Percentiles rank a stretch among this genome's conserved stretches.
These are phyloP conservation scores for Termitomyces sp. DNA, from an alignment of 768 basidiomycete genomes.

Conservation along the genomic window DNA sequence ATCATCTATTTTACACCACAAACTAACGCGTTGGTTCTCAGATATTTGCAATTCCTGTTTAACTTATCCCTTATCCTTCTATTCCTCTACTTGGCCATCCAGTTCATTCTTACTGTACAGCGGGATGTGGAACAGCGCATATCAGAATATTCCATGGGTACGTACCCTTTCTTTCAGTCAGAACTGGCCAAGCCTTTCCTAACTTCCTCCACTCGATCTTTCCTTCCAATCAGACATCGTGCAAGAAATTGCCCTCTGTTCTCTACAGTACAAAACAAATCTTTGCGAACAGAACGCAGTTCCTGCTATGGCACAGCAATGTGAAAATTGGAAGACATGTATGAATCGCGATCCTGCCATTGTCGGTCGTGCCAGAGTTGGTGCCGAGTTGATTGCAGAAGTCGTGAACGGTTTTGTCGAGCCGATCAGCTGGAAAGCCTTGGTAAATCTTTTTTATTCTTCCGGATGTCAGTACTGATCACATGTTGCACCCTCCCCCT, in stretches of 20 bases:
- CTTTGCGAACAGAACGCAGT: constrained; percentile 72
- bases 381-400: constrained; percentile 93
- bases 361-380: constrained; percentile 84
- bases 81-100: constrained; percentile 80
- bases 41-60: constrained; percentile 94
- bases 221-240: constrained; percentile 62
- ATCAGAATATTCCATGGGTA: constrained; percentile 86
- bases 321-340: constrained; percentile 87
- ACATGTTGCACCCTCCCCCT: constrained; percentile 4
- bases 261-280: constrained; percentile 77
- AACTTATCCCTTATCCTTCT: constrained; percentile 81
- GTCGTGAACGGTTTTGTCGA: constrained; percentile 97
- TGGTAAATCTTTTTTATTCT: constrained; percentile 50
- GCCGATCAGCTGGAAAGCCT: constrained; percentile 95
- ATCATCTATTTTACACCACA: constrained; percentile 6
- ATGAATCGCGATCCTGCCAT: constrained; percentile 93
- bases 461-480: constrained; percentile 9
- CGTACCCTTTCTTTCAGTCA: constrained; percentile 18
- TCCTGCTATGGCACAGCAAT: constrained; percentile 87
- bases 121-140: constrained; percentile 87
- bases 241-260: constrained; percentile 89
- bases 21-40: constrained; percentile 27
- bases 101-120: constrained; percentile 88
- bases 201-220: neutral
- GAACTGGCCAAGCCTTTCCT: neutral